Evolutionary conservation across 257 asterid species (phyloP).

Genomic region (Plantago elongata): DNA sequence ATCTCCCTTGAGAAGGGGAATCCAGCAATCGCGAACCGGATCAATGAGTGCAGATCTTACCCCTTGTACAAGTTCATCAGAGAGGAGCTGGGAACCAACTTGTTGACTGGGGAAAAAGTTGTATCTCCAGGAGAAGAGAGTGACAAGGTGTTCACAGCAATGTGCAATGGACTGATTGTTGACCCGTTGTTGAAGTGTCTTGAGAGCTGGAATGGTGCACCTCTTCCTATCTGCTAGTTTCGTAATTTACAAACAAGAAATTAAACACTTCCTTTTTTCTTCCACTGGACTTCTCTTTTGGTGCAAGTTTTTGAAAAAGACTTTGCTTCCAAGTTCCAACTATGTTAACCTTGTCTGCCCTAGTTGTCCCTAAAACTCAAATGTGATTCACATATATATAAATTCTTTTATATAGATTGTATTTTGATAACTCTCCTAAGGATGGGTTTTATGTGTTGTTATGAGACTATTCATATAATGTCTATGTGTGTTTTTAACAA

Average conservation of each 20-base stretch:
- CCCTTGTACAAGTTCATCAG: conserved; percentile 73
- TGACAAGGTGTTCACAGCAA: conserved; percentile 72
- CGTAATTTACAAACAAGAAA: not conserved
- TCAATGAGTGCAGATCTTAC: conserved; percentile 64
- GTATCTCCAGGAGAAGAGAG: conserved; percentile 77
- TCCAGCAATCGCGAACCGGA: conserved; percentile 45
- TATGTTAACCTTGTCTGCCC: too few relatives aligned
- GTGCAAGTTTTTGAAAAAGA: not conserved
- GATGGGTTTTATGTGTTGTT: too few relatives aligned
- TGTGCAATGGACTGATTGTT: conserved; percentile 49
- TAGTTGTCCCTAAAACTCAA: too few relatives aligned
- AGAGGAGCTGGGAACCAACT: conserved; percentile 47
- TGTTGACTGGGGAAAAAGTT: conserved; percentile 59
- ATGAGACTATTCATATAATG: too few relatives aligned
- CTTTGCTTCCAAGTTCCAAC: not conserved
- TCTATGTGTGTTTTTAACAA: too few relatives aligned
- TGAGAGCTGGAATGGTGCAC: conserved; percentile 69
- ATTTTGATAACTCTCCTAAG: too few relatives aligned
- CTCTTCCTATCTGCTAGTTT: conserved; percentile 65
- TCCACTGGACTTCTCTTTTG: conserved; percentile 3
- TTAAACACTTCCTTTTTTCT: too few relatives aligned
- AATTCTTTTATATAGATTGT: too few relatives aligned
- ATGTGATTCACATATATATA: too few relatives aligned
- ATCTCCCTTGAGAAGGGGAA: conserved; percentile 53
- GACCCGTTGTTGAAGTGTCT: conserved; percentile 77